phyloP scores from a whole-genome alignment of 495 filamentous ascomycete species.

The Lepraria neglecta region DNA sequence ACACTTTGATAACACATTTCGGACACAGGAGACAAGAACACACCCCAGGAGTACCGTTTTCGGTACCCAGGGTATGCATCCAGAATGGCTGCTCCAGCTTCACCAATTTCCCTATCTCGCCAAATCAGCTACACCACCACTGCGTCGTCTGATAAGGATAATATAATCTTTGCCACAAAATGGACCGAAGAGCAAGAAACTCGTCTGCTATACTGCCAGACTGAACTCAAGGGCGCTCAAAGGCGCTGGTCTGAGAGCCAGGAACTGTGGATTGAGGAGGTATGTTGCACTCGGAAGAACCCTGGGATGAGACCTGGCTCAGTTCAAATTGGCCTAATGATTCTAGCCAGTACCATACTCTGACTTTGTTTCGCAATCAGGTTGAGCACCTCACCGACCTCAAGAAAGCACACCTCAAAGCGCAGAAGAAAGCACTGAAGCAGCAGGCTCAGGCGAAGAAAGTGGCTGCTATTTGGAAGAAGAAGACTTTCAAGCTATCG shows the following conservation, averaged over 20 bases:
- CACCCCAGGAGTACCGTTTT: neutral
- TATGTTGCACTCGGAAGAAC: neutral
- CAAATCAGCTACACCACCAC: conserved; percentile 8
- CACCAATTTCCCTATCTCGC: neutral
- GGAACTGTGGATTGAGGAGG: conserved; percentile 29
- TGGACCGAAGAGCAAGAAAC: conserved; percentile 21
- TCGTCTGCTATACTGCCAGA: conserved; percentile 20
- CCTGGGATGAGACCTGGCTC: no score
- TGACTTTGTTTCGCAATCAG: conserved; percentile 5
- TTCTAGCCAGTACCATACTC: neutral
- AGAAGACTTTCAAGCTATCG: neutral
- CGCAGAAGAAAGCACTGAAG: conserved; percentile 10
- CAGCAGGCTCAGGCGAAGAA: neutral
- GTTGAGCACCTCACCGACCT: conserved; percentile 20
- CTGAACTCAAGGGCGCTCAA: conserved; percentile 22
- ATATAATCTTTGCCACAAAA: neutral
- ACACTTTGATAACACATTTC: neutral
- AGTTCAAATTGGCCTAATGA: no score
- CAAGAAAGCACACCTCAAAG: conserved; percentile 13
- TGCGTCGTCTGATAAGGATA: neutral
- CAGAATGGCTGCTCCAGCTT: conserved; percentile 14
- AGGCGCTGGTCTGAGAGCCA: conserved; percentile 24
- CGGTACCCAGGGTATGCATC: conserved; percentile 10
- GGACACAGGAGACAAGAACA: neutral
- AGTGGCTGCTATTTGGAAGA: neutral